Evolutionary conservation across 495 filamentous ascomycete genomes (phyloP).

Genomic region (Immersiella caudata): DNA sequence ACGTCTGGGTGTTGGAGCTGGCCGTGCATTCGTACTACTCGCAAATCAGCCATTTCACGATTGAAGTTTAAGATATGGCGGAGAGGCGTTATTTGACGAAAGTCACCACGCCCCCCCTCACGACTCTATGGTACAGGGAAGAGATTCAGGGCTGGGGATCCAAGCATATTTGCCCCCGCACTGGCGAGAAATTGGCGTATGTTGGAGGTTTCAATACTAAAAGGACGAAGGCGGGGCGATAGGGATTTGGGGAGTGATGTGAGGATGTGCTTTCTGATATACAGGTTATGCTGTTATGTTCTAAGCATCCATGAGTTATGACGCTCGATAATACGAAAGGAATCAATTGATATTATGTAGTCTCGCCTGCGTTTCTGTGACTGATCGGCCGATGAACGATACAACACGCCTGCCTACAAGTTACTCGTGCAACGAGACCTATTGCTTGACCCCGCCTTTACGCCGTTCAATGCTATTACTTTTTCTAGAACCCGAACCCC

Average conservation of each 20-base stretch:
- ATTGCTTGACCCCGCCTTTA: background rate
- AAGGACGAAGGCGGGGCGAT: background rate
- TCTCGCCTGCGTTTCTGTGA: background rate
- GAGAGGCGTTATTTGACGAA: background rate
- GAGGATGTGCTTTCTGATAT: conserved; percentile 4
- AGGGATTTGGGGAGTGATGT: background rate
- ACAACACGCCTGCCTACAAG: background rate
- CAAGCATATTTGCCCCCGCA: background rate
- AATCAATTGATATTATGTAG: background rate
- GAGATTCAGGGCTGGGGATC: background rate
- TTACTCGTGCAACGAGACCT: background rate
- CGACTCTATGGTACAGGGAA: background rate
- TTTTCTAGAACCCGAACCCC: background rate
- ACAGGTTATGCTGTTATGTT: conserved; percentile 1
- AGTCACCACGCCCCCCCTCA: background rate
- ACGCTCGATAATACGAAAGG: conserved; percentile 10
- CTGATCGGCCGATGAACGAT: background rate
- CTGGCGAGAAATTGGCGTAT: conserved; percentile 1
- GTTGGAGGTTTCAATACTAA: background rate
- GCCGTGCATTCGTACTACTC: conserved; percentile 69
- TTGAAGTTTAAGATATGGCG: conserved; percentile 55
- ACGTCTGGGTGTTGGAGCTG: conserved; percentile 65
- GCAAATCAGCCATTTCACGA: conserved; percentile 68
- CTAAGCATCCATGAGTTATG: conserved; percentile 27
- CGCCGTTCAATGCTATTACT: conserved; percentile 4